These are phyloP conservation scores for Effrenium voratum DNA, from an alignment of 73 alveolate genomes.

Conservation along the genomic window DNA sequence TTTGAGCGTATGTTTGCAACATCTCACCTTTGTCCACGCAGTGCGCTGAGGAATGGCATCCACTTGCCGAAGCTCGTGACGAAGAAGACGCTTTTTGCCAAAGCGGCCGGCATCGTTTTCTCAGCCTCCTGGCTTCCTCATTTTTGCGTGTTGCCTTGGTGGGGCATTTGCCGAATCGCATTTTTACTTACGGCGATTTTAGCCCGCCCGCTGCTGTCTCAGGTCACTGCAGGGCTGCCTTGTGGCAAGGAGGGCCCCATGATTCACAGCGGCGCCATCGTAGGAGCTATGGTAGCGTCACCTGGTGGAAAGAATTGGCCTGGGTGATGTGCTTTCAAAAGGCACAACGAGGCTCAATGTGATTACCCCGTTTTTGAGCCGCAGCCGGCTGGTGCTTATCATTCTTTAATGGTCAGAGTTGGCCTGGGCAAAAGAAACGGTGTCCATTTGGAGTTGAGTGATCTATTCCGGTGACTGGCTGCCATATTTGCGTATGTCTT, in stretches of 20 bases:
- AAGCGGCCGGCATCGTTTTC: conserved; percentile 86
- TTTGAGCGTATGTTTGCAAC: too few relatives aligned
- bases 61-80: conserved; percentile 88
- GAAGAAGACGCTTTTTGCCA: conserved; percentile 36
- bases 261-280: conserved; percentile 93
- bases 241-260: conserved; percentile 93
- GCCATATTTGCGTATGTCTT: too few relatives aligned
- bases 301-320: not conserved
- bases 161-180: not conserved
- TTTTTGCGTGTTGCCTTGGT: not conserved
- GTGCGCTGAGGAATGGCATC: conserved; percentile 60
- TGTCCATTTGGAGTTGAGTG: too few relatives aligned
- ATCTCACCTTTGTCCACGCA: too few relatives aligned
- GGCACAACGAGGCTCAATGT: too few relatives aligned
- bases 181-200: not conserved
- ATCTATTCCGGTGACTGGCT: too few relatives aligned
- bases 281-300: conserved; percentile 70
- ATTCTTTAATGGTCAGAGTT: too few relatives aligned
- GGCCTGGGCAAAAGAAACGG: too few relatives aligned
- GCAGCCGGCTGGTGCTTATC: too few relatives aligned
- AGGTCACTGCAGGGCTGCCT: conserved; percentile 89
- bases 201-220: not conserved
- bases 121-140: too few relatives aligned
- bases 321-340: not conserved
- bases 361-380: too few relatives aligned